Evolutionary conservation across 441 rosid species (phyloP).

Genomic region (Flueggea neowawraea): DNA sequence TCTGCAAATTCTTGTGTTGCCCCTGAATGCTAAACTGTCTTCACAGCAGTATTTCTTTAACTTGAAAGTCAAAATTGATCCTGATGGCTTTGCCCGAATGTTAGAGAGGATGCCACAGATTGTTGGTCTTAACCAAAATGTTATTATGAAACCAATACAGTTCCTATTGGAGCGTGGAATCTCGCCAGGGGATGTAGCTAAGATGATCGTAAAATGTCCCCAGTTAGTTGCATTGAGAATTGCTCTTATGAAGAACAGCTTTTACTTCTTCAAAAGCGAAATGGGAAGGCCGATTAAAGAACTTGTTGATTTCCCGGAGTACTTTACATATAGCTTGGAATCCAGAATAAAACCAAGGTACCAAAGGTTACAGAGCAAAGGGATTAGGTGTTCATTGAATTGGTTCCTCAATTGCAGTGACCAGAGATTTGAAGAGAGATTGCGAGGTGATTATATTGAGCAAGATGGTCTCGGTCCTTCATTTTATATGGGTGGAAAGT

Average conservation of each 20-base stretch:
- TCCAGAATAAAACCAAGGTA: conserved; percentile 83
- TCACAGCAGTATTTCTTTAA: conserved; percentile 70
- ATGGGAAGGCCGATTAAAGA: conserved; percentile 83
- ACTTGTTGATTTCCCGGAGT: conserved; percentile 72
- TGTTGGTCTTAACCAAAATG: conserved; percentile 69
- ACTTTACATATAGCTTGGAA: conserved; percentile 79
- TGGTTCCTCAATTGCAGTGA: conserved; percentile 85
- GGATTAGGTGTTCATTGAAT: conserved; percentile 59
- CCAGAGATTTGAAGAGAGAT: conserved; percentile 71
- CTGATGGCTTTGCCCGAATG: conserved; percentile 57
- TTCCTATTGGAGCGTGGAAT: conserved; percentile 70
- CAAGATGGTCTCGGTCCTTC: conserved; percentile 50
- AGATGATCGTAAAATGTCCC: conserved; percentile 72
- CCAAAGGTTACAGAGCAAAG: conserved; percentile 58
- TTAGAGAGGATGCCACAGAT: conserved; percentile 85
- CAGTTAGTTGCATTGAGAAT: conserved; percentile 53
- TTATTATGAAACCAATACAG: conserved; percentile 68
- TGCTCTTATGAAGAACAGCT: conserved; percentile 74
- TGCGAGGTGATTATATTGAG: conserved; percentile 62
- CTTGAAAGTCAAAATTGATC: conserved; percentile 72
- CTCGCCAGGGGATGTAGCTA: conserved; percentile 46
- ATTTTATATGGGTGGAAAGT: conserved; percentile 63
- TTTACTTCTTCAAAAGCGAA: conserved; percentile 64
- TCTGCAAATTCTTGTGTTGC: conserved; percentile 68
- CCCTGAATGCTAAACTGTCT: conserved; percentile 79